Base-by-base conservation (phyloP, 352 stramenopile genomes). In the Globisporangium echinulatum region DNA sequence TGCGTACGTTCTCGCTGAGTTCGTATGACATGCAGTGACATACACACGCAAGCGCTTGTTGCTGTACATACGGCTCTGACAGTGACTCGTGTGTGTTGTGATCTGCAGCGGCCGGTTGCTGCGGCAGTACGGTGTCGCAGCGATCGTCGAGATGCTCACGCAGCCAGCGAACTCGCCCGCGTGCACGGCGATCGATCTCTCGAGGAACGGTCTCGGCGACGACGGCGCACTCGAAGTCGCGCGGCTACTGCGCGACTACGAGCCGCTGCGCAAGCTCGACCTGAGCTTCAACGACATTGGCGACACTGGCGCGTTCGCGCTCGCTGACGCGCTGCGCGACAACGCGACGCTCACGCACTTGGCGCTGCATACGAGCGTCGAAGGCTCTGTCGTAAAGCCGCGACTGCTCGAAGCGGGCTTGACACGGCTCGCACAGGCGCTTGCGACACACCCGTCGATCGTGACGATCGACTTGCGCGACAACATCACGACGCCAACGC, bases 211-310 rank as follows among this genome's bases (percentile, higher is more conserved):
- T 14, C 66, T 89, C 8, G 78, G 79, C 5, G 76, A 89, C 40
- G 76, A 87, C 57, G 78, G 82, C 13, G 82, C 77, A 15, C 39
- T 69, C 4, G 66, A 70, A 17, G 64, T 87, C 17, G 78, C 77
- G 1, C 63, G 57, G 46, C 54, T 88, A 2, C 51, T 92, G 5
- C 48, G 59, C 4, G 25, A 53, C 0, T 82, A 81, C 49, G 19
- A 64, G 2, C 59, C 14, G 1, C 62, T 92, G 3, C 63, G 68
- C 37, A 70, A 73, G 8, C 61, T 92, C 7, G 74, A 90, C 44
- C n/a, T 92, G 25, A 88, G 82, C 59, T 82, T 85, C 59, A 92
- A 92, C 56, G 75, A 81, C 55, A 88, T 92, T 59, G 75, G 77
- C 1, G 75, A 92, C 58, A 46, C 53, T 17, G 82, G 82, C 9